These are phyloP conservation scores for Monilinia fructicola DNA, from an alignment of 2,329 filamentous ascomycete genomes.

Conservation along the genomic window DNA sequence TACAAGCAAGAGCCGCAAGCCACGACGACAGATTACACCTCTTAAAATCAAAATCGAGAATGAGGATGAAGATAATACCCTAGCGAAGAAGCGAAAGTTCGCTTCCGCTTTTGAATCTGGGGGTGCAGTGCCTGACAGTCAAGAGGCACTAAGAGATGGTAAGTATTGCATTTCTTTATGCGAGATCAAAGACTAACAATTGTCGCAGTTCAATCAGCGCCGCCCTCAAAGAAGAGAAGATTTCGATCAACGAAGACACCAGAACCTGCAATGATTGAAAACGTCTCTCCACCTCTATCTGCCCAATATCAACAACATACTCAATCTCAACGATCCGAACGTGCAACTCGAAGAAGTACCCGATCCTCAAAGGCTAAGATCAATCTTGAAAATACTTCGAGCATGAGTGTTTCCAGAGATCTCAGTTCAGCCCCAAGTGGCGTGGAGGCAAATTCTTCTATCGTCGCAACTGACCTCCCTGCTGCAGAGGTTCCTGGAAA, in stretches of 20 bases:
- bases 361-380: conserved; percentile 18
- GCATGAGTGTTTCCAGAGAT: neutral
- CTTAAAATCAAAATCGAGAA: neutral
- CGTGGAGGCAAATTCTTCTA: neutral
- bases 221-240: conserved; percentile 27
- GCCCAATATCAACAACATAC: neutral
- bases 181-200: neutral
- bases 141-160: conserved; percentile 26
- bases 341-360: conserved; percentile 5
- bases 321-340: neutral
- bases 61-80: neutral
- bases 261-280: neutral
- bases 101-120: conserved; percentile 24
- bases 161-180: neutral
- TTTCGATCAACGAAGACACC: conserved; percentile 22
- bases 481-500: neutral
- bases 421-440: neutral
- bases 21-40: neutral
- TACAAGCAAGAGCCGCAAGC: neutral
- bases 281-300: neutral
- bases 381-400: conserved; percentile 21
- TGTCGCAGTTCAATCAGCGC: neutral
- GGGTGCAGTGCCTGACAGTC: conserved; percentile 33
- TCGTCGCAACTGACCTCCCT: neutral
- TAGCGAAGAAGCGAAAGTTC: conserved; percentile 31